These are phyloP conservation scores for Sclerotinia spermophila DNA, from an alignment of 2,329 filamentous ascomycete genomes.

Conservation along the genomic window DNA sequence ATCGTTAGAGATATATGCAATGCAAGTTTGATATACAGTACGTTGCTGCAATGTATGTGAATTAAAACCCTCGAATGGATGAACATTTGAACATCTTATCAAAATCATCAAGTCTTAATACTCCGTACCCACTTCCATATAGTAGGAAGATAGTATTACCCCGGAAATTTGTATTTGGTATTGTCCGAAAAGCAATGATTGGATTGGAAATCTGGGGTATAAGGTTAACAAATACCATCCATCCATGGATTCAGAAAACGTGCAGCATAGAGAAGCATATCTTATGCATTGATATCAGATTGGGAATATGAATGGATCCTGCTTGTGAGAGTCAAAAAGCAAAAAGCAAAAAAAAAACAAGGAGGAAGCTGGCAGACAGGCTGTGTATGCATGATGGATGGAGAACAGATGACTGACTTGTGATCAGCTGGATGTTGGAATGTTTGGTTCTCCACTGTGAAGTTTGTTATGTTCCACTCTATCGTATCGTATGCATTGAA, in stretches of 20 bases:
- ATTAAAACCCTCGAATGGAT: background rate
- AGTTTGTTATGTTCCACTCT: background rate
- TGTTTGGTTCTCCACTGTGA: background rate
- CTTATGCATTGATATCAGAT: background rate
- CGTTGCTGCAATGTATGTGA: background rate
- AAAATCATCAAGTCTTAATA: background rate
- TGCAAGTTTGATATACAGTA: background rate
- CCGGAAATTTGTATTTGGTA: background rate
- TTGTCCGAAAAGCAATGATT: slow-evolving; percentile 3
- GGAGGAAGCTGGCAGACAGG: background rate
- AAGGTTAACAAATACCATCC: background rate
- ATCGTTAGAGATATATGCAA: too few relatives aligned
- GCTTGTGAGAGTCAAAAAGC: background rate
- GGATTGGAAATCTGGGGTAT: background rate
- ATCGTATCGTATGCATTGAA: background rate
- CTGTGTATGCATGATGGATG: background rate
- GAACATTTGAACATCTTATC: background rate
- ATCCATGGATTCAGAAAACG: slow-evolving; percentile 3
- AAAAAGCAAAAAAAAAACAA: background rate
- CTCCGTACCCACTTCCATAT: background rate
- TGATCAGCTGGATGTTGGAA: slow-evolving; percentile 1
- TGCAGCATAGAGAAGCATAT: background rate
- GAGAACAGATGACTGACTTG: slow-evolving; percentile 1
- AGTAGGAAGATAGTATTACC: background rate
- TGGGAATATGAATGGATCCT: background rate